Base-by-base conservation (phyloP, 805 yeast species). In the Jamesozyma spencerorum region DNA sequence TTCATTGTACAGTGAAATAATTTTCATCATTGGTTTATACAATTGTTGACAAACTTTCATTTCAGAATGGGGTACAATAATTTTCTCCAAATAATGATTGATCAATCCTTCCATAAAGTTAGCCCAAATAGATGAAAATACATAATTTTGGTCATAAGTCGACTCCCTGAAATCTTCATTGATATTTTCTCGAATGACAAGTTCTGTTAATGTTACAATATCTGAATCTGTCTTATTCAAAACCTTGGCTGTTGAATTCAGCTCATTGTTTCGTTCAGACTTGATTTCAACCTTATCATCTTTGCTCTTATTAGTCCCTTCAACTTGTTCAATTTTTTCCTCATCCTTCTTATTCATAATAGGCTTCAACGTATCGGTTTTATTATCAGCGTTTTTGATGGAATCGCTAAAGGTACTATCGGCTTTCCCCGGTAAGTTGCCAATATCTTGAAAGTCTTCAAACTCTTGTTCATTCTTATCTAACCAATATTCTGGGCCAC, bases 41-140 rank as follows among this genome's bases (percentile, higher is more conserved):
- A 62, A 40, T 34, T 62, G 64, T 43, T 57, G 62, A 27, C 65
- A 60, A 30, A 62, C 64, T 40, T 60, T 62, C 54, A 53, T 53
- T 41, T 62, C 66, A 14, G 64, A 60, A 15, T 49, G 54, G 5
- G 66, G 65, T 4, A 60, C 61, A 18, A 62, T 62, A 2, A 56
- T 50, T 36, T 53, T 55, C 32, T 62, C 64, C 43, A 62, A 41
- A 41, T 60, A 60, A 41, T 62, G 66, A 36, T 62, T 62, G 15
- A 62, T 62, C 31, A 62, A 40, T 5, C 65, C 65, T 42, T 62
- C 66, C 64, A 60, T 62, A 36, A 62, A 62, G 37, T 62, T 62
- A 2, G 66, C 65, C 66, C 66, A 62, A 12, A 60, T 58, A 3
- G 64, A 58, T 6, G 64, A 60, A 41, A 57, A 58, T 1, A 62